Conservation (phyloP, 305 asterid species). For the Plantago rigida region DNA sequence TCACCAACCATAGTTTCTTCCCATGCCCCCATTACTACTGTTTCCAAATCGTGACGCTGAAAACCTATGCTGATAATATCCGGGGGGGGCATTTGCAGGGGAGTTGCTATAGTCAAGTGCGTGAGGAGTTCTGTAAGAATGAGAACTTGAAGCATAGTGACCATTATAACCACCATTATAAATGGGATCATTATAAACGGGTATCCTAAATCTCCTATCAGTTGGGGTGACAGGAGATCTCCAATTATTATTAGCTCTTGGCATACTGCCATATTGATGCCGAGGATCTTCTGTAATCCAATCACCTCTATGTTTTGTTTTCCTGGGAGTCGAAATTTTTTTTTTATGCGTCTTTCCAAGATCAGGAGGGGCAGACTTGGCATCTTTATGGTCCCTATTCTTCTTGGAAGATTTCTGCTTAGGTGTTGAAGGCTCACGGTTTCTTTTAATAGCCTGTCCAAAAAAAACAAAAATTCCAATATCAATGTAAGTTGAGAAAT, state of each 20-base stretch:
- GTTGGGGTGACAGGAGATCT: constrained; percentile 60
- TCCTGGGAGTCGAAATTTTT: constrained; percentile 32
- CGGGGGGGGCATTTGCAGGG: constrained; percentile 33
- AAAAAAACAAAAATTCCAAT: constrained; percentile 17
- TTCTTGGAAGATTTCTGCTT: constrained; percentile 41
- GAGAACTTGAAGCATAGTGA: constrained; percentile 39
- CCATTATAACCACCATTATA: constrained; percentile 27
- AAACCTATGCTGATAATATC: constrained; percentile 34
- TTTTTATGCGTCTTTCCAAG: constrained; percentile 32
- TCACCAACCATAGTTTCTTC: constrained; percentile 45
- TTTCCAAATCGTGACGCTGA: constrained; percentile 46
- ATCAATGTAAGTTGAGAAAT: not conserved
- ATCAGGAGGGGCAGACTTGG: constrained; percentile 45
- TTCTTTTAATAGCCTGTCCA: constrained; percentile 50
- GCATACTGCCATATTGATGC: constrained; percentile 29
- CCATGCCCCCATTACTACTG: constrained; percentile 31
- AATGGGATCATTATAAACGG: constrained; percentile 8
- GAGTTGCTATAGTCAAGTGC: constrained; percentile 31
- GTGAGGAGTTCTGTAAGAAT: constrained; percentile 31
- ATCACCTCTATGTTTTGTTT: constrained; percentile 52
- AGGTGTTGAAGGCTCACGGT: constrained; percentile 58
- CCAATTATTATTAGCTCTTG: constrained; percentile 31
- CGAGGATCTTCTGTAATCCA: constrained; percentile 60
- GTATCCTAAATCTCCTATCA: constrained; percentile 28
- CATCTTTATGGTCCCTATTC: constrained; percentile 32